These are phyloP conservation scores for Picochlorum sp. DNA, from an alignment of 139 green algal species.

Conservation along the genomic window DNA sequence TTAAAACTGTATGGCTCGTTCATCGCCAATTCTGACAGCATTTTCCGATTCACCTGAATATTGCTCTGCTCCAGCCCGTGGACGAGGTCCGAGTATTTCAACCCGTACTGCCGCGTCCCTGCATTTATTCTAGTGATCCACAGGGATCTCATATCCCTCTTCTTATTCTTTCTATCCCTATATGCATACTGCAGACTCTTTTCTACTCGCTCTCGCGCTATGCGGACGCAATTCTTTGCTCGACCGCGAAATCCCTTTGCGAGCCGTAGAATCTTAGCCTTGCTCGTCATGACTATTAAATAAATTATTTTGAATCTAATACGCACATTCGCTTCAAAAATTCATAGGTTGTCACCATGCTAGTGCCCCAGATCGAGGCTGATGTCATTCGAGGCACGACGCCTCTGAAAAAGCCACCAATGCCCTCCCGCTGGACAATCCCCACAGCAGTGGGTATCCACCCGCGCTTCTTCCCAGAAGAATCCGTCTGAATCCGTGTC, in stretches of 20 bases:
- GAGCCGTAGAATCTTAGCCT: slow-evolving; percentile 73
- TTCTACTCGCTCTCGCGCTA: slow-evolving; percentile 77
- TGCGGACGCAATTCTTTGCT: slow-evolving; percentile 82
- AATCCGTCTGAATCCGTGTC: slow-evolving; percentile 55
- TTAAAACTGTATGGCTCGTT: slow-evolving; percentile 91
- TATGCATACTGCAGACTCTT: slow-evolving; percentile 90
- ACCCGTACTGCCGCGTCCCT: slow-evolving; percentile 73
- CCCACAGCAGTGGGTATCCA: slow-evolving; percentile 19
- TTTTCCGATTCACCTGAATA: slow-evolving; percentile 88
- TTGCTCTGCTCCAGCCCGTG: slow-evolving; percentile 75
- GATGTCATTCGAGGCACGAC: slow-evolving; percentile 67
- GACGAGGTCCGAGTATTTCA: slow-evolving; percentile 84
- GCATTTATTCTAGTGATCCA: slow-evolving; percentile 92
- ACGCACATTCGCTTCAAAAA: slow-evolving; percentile 61
- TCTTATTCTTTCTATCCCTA: slow-evolving; percentile 76
- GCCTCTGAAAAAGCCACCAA: slow-evolving; percentile 53
- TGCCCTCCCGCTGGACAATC: slow-evolving; percentile 60
- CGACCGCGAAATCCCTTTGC: slow-evolving; percentile 83
- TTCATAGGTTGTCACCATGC: slow-evolving; percentile 58
- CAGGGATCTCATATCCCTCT: slow-evolving; percentile 74
- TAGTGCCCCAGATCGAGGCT: slow-evolving; percentile 76
- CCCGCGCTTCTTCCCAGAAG: slow-evolving; percentile 4
- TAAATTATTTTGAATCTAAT: not conserved
- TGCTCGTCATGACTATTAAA: slow-evolving; percentile 33
- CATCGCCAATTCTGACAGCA: slow-evolving; percentile 84